phyloP scores from a whole-genome alignment of 2,329 filamentous ascomycete genomes.

The Alternaria atra region DNA sequence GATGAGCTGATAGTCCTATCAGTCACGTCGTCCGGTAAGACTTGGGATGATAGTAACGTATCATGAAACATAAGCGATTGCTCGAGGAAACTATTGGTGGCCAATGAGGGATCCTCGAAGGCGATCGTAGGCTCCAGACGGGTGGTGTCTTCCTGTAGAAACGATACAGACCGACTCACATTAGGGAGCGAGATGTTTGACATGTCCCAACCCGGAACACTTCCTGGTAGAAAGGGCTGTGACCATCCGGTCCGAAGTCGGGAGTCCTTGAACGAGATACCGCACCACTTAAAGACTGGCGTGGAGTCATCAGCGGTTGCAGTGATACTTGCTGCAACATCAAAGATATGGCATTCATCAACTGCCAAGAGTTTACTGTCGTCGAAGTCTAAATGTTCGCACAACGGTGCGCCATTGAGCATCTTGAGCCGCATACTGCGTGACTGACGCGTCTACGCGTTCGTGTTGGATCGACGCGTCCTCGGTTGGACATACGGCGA shows the following conservation, averaged over 20 bases:
- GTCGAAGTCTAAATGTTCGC: slow-evolving; percentile 64
- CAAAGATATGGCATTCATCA: slow-evolving; percentile 52
- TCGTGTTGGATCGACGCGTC: not conserved
- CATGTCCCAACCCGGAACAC: slow-evolving; percentile 3
- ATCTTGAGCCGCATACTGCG: slow-evolving; percentile 55
- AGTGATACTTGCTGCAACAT: slow-evolving; percentile 36
- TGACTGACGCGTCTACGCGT: not conserved
- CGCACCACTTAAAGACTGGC: slow-evolving; percentile 42
- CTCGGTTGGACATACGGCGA: not conserved
- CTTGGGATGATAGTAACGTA: slow-evolving; percentile 69
- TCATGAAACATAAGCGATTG: slow-evolving; percentile 78
- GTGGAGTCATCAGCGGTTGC: slow-evolving; percentile 10
- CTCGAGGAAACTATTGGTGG: slow-evolving; percentile 69
- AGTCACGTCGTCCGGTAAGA: slow-evolving; percentile 22
- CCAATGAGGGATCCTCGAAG: slow-evolving; percentile 24
- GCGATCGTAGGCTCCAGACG: slow-evolving; percentile 38
- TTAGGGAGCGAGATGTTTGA: slow-evolving; percentile 28
- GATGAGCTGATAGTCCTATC: slow-evolving; percentile 44
- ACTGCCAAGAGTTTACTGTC: slow-evolving; percentile 61
- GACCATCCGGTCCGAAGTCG: slow-evolving; percentile 44
- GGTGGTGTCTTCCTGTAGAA: slow-evolving; percentile 29
- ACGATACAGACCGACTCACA: slow-evolving; percentile 14
- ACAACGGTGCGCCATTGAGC: slow-evolving; percentile 69
- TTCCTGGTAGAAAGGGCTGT: slow-evolving; percentile 39
- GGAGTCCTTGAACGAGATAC: slow-evolving; percentile 19